These are phyloP conservation scores for Peronospora destructor DNA, from an alignment of 352 stramenopile genomes.

Conservation along the genomic window DNA sequence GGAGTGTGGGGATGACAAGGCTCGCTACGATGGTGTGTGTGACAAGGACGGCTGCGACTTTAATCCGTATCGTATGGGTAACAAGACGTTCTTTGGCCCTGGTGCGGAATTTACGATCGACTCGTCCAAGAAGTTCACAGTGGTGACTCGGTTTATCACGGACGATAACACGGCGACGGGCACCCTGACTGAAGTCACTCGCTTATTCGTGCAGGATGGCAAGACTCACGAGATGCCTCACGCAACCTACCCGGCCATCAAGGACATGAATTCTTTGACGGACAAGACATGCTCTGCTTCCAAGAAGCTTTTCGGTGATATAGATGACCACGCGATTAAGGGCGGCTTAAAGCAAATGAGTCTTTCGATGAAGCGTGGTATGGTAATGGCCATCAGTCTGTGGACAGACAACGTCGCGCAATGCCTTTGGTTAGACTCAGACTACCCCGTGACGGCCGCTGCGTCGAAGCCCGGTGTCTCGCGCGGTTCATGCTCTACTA, in stretches of 20 bases:
- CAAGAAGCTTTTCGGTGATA: slow-evolving; percentile 31
- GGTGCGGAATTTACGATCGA: slow-evolving; percentile 18
- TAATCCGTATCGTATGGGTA: slow-evolving; percentile 28
- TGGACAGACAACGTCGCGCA: slow-evolving; percentile 52
- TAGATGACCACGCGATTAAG: slow-evolving; percentile 38
- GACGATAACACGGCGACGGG: slow-evolving; percentile 17
- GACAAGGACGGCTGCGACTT: slow-evolving; percentile 27
- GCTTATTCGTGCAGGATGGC: slow-evolving; percentile 19
- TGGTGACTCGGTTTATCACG: slow-evolving; percentile 27
- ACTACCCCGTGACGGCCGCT: slow-evolving; percentile 34
- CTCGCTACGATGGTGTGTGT: slow-evolving; percentile 17
- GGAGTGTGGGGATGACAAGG: slow-evolving; percentile 18
- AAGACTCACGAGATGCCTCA: slow-evolving; percentile 16
- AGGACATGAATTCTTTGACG: slow-evolving; percentile 22
- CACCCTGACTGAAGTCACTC: slow-evolving; percentile 13
- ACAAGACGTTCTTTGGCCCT: slow-evolving; percentile 24
- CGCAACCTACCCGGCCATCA: slow-evolving; percentile 7
- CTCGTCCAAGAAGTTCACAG: slow-evolving; percentile 20
- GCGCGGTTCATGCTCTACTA: slow-evolving; percentile 43
- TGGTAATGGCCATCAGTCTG: slow-evolving; percentile 62
- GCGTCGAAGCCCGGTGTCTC: slow-evolving; percentile 33
- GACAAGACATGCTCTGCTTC: slow-evolving; percentile 16
- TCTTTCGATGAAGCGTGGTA: slow-evolving; percentile 35
- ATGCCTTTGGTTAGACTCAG: slow-evolving; percentile 57
- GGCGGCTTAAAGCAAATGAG: slow-evolving; percentile 34